Percentiles rank a stretch among this genome's conserved stretches.
Evolutionary conservation across 345 rosid species (phyloP).

Genomic region (Passiflora organensis): DNA sequence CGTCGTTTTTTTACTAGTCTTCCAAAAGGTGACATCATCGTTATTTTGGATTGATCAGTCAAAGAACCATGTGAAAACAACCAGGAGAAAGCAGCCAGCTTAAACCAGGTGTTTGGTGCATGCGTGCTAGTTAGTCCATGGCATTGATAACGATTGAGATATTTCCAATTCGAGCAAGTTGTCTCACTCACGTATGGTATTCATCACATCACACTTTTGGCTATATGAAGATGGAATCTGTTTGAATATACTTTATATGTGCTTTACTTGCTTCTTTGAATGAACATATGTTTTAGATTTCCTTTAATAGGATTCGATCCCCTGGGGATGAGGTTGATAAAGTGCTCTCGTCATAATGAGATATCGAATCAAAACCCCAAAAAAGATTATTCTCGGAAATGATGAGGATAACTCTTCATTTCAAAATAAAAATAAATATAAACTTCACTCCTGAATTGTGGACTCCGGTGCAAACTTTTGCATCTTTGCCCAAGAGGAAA

Average conservation of each 20-base stretch:
- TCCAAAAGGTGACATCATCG: background rate
- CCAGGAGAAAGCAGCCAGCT: background rate
- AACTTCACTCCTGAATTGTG: background rate
- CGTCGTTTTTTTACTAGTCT: background rate
- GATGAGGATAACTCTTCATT: too few species aligned
- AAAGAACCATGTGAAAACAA: conserved; percentile 15
- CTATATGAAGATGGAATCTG: too few species aligned
- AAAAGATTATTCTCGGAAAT: too few species aligned
- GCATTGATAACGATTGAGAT: conserved; percentile 8
- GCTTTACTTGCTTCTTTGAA: conserved; percentile 3
- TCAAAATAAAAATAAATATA: too few species aligned
- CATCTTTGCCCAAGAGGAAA: background rate
- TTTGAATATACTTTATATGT: background rate
- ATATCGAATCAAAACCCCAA: too few species aligned
- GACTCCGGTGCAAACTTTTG: background rate
- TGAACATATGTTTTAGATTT: background rate
- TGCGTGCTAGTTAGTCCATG: conserved; percentile 5
- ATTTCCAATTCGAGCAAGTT: too few species aligned
- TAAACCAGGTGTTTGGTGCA: conserved; percentile 8
- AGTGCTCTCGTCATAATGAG: too few species aligned
- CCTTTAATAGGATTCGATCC: too few species aligned
- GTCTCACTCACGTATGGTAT: too few species aligned
- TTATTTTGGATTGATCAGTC: conserved; percentile 4
- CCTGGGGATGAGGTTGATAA: too few species aligned
- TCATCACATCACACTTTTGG: too few species aligned